Evolutionary conservation across 2,329 filamentous ascomycete species (phyloP).

Genomic region (Cladosporium sp.): DNA sequence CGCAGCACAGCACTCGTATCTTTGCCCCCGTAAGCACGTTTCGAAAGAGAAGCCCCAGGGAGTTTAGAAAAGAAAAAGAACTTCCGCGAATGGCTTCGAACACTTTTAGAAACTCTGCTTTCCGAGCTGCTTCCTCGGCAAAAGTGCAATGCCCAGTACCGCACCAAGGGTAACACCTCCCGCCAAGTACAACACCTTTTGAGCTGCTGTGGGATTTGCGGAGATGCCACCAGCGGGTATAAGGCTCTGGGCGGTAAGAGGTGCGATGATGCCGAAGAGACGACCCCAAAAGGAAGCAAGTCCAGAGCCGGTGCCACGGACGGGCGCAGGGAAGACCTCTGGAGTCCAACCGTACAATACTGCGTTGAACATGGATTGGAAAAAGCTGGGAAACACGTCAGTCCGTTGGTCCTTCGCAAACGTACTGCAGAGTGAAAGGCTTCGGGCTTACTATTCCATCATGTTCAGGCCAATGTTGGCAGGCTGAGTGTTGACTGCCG

Average conservation of each 20-base stretch:
- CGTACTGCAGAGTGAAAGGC: too few relatives aligned
- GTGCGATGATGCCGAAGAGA: slow-evolving; percentile 55
- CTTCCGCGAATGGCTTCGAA: neutral
- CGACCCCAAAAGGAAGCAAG: slow-evolving; percentile 57
- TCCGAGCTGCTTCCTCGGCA: slow-evolving; percentile 41
- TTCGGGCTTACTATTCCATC: slow-evolving; percentile 40
- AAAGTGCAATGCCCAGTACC: slow-evolving; percentile 47
- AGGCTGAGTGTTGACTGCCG: slow-evolving; percentile 41
- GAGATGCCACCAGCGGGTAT: slow-evolving; percentile 20
- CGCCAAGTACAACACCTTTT: slow-evolving; percentile 53
- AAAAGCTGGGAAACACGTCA: slow-evolving; percentile 30
- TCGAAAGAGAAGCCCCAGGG: neutral
- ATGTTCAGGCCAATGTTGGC: slow-evolving; percentile 48
- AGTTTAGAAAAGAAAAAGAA: neutral
- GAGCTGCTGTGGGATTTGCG: slow-evolving; percentile 33
- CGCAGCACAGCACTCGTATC: neutral
- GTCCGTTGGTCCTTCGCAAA: neutral
- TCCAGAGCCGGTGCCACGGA: slow-evolving; percentile 52
- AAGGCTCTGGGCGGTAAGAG: slow-evolving; percentile 50
- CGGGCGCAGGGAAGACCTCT: slow-evolving; percentile 48
- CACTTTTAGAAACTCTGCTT: slow-evolving; percentile 29
- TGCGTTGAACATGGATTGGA: slow-evolving; percentile 51
- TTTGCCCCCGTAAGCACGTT: neutral
- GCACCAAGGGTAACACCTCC: slow-evolving; percentile 53
- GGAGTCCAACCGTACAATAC: slow-evolving; percentile 52